A percentile compares a stretch with the other conserved stretches of the same genome.
phyloP scores from a whole-genome alignment of 1,284 basidiomycete species.

The Phlebopus sp. region DNA sequence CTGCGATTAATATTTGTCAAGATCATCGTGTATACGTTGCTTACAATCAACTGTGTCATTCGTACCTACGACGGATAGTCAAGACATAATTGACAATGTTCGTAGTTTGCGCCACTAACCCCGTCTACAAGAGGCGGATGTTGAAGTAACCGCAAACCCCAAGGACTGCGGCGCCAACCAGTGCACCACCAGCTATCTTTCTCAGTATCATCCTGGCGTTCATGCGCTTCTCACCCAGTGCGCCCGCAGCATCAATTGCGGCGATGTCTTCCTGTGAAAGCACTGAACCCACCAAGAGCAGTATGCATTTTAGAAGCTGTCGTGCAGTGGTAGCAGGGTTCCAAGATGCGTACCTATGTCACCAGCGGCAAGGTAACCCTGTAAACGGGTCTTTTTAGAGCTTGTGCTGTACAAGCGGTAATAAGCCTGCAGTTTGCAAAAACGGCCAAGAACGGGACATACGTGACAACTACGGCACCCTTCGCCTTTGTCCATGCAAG shows the following conservation, averaged over 20 bases:
- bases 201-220: slow-evolving; percentile 5
- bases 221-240: slow-evolving; percentile 27
- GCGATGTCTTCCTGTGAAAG: slow-evolving; percentile 44
- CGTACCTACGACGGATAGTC: no score
- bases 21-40: no score
- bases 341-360: slow-evolving; percentile 52
- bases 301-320: background rate
- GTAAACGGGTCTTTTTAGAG: slow-evolving; percentile 57
- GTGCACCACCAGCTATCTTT: slow-evolving; percentile 1
- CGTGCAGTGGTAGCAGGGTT: slow-evolving; percentile 28
- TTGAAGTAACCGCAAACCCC: slow-evolving; percentile 14
- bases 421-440: background rate
- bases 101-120: no score
- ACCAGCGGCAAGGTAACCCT: slow-evolving; percentile 65
- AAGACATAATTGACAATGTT: no score
- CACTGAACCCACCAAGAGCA: slow-evolving; percentile 4
- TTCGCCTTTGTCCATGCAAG: slow-evolving; percentile 66
- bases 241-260: slow-evolving; percentile 59
- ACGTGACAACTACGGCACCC: slow-evolving; percentile 66
- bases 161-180: slow-evolving; percentile 9
- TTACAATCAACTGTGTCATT: no score
- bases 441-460: slow-evolving; percentile 21
- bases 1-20: no score
- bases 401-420: slow-evolving; percentile 49
- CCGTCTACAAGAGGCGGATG: slow-evolving; percentile 5